Evolutionary conservation across 192 early-diverging fungal species (phyloP).

Genomic region (Spizellomyces sp.): DNA sequence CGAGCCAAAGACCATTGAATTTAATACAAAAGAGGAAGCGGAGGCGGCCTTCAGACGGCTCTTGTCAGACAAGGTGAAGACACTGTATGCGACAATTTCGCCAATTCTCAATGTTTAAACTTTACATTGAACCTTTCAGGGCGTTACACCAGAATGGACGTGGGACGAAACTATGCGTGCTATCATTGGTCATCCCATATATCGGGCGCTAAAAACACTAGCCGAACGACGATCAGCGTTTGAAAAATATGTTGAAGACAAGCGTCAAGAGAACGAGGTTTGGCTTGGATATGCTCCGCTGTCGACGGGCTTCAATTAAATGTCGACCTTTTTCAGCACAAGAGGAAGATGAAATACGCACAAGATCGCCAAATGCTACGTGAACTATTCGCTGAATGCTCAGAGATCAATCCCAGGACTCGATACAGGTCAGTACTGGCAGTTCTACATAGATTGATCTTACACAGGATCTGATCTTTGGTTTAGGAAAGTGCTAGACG

Average conservation of each 20-base stretch:
- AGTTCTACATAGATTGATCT: not conserved
- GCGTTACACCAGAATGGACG: constrained; percentile 79
- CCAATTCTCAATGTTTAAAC: not conserved
- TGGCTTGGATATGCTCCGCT: not conserved
- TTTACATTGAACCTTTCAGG: constrained; percentile 42
- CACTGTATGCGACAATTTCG: too few species aligned
- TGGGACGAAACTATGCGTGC: constrained; percentile 93
- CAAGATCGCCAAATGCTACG: constrained; percentile 60
- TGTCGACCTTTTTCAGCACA: constrained; percentile 42
- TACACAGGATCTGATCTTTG: not conserved
- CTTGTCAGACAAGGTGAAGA: constrained; percentile 66
- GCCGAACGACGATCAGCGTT: constrained; percentile 84
- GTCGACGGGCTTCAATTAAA: constrained; percentile 1
- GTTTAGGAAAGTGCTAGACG: constrained; percentile 40
- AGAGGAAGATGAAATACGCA: constrained; percentile 44
- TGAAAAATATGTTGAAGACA: constrained; percentile 67
- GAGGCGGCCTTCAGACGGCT: constrained; percentile 76
- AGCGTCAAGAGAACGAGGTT: constrained; percentile 51
- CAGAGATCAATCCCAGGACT: constrained; percentile 56
- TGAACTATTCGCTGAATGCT: constrained; percentile 51
- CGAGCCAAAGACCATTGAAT: constrained; percentile 50
- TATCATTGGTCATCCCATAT: constrained; percentile 81
- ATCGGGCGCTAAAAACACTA: constrained; percentile 78
- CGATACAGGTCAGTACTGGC: constrained; percentile 30
- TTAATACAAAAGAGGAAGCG: constrained; percentile 78